Evolutionary conservation across 2,329 filamentous ascomycete species (phyloP), one percentile per base, ranked within the genome.

Genomic region (Colletotrichum godetiae): DNA sequence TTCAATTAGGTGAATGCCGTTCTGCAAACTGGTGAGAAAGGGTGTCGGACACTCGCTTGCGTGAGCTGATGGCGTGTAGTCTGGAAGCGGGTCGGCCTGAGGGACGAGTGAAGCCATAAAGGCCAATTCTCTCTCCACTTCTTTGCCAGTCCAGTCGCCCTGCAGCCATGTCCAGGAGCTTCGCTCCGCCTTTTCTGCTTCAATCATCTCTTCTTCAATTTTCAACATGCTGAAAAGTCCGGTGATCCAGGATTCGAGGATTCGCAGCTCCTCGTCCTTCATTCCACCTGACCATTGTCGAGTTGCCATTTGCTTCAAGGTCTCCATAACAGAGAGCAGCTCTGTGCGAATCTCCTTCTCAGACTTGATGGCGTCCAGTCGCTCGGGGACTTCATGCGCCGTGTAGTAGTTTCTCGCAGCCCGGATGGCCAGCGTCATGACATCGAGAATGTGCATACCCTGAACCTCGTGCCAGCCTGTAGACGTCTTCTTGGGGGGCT

Each of bases 391-490:
- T 79, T 97, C 94, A 80, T 98, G 97, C 4, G 95, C 90, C 0
- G 95, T 98, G 83, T 99, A 98, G 84, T 98, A 99, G 78, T 97
- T 92, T 84, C 97, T 98, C 64, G 97, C 97, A 1, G 96, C 95
- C 65, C 95, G 91, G 77, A 99, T 98, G n/a, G 96, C 96, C 66
- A 98, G 88, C 1, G 97, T 99, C 80, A 97, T 93, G 66, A 97
- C 92, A 81, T 98, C 96, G 68, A 98, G 89, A 49, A 99, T 91
- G 79, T 97, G 94, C 86, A 98, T 91, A 22, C 96, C 97, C 81
- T 98, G 94, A 27, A 97, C 89, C 82, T 98, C 95, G 81, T 93
- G 91, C 92, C 93, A 97, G 10, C 91, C 92, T 76, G 91, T 90
- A 24, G 87, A 79, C 56, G 87, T 85, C 22, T 85, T 84, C 56